These are phyloP conservation scores for Populus trichocarpa DNA, from an alignment of 441 rosid genomes.

Conservation along the genomic window DNA sequence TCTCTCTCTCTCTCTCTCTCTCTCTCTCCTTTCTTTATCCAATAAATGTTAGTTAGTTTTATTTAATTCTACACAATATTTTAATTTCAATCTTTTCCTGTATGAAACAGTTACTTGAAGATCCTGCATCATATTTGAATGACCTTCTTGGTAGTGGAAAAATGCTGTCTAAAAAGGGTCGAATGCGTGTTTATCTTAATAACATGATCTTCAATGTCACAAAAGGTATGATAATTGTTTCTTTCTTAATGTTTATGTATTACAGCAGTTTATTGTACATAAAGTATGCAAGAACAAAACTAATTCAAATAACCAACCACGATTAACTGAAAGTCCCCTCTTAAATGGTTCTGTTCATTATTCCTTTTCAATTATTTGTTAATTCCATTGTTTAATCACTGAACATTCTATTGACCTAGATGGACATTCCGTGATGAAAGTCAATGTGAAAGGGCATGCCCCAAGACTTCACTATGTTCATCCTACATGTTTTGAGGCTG, in stretches of 20 bases:
- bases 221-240: conserved; percentile 42
- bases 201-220: conserved; percentile 61
- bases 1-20: neutral
- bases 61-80: neutral
- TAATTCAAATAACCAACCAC: neutral
- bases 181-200: conserved; percentile 61
- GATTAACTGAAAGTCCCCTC: neutral
- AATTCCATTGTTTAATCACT: conserved; percentile 10
- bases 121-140: conserved; percentile 60
- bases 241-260: neutral
- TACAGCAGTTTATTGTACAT: neutral
- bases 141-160: conserved; percentile 70
- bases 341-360: neutral
- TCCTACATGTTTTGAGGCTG: conserved; percentile 91
- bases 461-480: conserved; percentile 85
- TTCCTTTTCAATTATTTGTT: neutral
- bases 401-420: conserved; percentile 37
- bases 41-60: neutral
- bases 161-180: conserved; percentile 72
- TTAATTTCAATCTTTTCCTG: conserved; percentile 19
- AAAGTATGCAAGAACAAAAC: neutral
- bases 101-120: conserved; percentile 62
- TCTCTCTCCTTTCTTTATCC: neutral
- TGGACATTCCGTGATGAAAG: conserved; percentile 60
- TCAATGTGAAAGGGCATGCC: conserved; percentile 44